Evolutionary conservation across 805 yeast genomes (phyloP).

Genomic region (Ogataea kodamae): DNA sequence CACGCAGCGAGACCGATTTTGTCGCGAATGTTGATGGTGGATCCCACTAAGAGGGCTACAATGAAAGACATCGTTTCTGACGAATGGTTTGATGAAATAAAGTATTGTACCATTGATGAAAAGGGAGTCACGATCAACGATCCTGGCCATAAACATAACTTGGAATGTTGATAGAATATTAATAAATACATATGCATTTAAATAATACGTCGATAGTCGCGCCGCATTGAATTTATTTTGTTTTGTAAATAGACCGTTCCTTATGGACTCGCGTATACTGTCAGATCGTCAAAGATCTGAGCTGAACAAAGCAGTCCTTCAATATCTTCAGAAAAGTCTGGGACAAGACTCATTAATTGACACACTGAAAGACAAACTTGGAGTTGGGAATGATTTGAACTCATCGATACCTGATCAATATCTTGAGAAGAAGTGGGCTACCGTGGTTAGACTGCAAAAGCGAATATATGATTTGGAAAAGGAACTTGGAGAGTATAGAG

Average conservation of each 20-base stretch:
- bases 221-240: constrained; percentile 3
- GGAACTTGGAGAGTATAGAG: constrained; percentile 47
- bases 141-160: constrained; percentile 49
- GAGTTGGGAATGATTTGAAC: constrained; percentile 3
- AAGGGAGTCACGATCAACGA: constrained; percentile 40
- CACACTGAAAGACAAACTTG: constrained; percentile 7
- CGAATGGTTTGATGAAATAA: constrained; percentile 66
- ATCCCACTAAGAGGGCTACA: constrained; percentile 60
- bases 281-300: constrained; percentile 35
- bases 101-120: constrained; percentile 52
- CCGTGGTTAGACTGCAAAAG: constrained; percentile 76
- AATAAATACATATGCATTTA: constrained; percentile 7
- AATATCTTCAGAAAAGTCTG: constrained; percentile 27
- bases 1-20: constrained; percentile 79
- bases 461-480: constrained; percentile 67
- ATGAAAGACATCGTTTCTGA: constrained; percentile 63
- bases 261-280: constrained; percentile 20
- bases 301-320: constrained; percentile 35
- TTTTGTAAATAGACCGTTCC: constrained; percentile 1
- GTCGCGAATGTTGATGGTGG: constrained; percentile 60
- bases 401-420: constrained; percentile 28
- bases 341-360: constrained; percentile 3
- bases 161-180: constrained; percentile 30
- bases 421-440: constrained; percentile 81
- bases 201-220: constrained; percentile 11